A percentile compares a stretch with the other conserved stretches of the same genome.
phyloP scores from a whole-genome alignment of 306 rosid species.

The Quercus glauca region DNA sequence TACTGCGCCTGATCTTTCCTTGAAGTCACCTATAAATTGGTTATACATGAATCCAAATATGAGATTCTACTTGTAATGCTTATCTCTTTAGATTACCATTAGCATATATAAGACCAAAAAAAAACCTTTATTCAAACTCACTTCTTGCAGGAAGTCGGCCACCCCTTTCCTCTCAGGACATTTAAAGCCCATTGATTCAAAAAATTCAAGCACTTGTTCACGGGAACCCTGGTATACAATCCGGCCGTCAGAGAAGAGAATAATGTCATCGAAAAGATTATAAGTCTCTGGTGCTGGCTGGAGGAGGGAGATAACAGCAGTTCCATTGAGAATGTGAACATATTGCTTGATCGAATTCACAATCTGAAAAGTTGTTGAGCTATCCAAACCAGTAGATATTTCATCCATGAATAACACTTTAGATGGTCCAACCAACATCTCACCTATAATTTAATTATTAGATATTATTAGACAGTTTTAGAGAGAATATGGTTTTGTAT shows the following conservation, averaged over 20 bases:
- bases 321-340: constrained; percentile 43
- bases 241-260: constrained; percentile 52
- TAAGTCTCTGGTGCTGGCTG: constrained; percentile 62
- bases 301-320: constrained; percentile 47
- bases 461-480: neutral
- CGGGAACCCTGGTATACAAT: constrained; percentile 56
- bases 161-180: constrained; percentile 59
- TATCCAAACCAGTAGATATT: constrained; percentile 59
- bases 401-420: constrained; percentile 60
- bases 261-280: constrained; percentile 51
- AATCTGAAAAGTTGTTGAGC: constrained; percentile 59
- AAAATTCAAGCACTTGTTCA: constrained; percentile 44
- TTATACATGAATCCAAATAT: neutral
- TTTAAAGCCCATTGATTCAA: constrained; percentile 43
- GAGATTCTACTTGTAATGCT: neutral
- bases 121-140: constrained; percentile 16
- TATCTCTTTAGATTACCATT: neutral
- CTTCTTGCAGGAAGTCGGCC: constrained; percentile 64
- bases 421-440: constrained; percentile 62
- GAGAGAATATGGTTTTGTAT: too few species aligned
- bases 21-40: constrained; percentile 47
- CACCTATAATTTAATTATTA: constrained; percentile 23
- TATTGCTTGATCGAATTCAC: constrained; percentile 40
- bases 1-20: constrained; percentile 57
- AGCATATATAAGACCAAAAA: neutral